A percentile compares a stretch with the other conserved stretches of the same genome.
Evolutionary conservation across 345 rosid species (phyloP).

Genomic region (Gossypium bickii): DNA sequence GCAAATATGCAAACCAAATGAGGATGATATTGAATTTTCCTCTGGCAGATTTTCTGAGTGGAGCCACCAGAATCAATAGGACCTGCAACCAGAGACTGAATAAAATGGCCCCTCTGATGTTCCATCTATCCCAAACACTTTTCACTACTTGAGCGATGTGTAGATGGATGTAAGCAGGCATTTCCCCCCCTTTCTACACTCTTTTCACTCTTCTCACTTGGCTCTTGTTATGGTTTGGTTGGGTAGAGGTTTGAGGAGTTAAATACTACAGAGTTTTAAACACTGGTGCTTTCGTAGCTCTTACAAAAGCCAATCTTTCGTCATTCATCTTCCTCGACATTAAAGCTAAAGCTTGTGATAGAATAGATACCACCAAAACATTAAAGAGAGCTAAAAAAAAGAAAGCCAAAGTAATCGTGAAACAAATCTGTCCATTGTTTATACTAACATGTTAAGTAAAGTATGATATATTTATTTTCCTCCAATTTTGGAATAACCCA

Average conservation of each 20-base stretch:
- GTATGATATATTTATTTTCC: neutral
- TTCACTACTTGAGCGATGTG: neutral
- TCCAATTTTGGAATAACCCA: neutral
- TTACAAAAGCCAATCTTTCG: neutral
- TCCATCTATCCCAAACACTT: slow-evolving; percentile 5
- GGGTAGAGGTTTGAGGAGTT: neutral
- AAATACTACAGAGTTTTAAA: neutral
- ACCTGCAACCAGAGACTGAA: slow-evolving; percentile 24
- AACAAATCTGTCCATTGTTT: too few relatives aligned
- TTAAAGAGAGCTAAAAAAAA: too few relatives aligned
- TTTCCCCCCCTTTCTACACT: neutral
- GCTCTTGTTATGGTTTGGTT: neutral
- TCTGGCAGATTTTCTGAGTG: slow-evolving; percentile 13
- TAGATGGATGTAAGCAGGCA: neutral
- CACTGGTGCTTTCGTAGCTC: neutral
- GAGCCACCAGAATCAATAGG: slow-evolving; percentile 14
- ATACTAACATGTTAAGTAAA: too few relatives aligned
- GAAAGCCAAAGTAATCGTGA: too few relatives aligned
- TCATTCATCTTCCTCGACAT: neutral
- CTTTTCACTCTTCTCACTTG: neutral
- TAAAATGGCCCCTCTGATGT: slow-evolving; percentile 18
- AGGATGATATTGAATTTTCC: neutral
- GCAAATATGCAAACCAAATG: slow-evolving; percentile 26
- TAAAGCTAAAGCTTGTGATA: neutral
- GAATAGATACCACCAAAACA: neutral